phyloP scores from a whole-genome alignment of 2,329 filamentous ascomycete species.

The Alternaria atra region DNA sequence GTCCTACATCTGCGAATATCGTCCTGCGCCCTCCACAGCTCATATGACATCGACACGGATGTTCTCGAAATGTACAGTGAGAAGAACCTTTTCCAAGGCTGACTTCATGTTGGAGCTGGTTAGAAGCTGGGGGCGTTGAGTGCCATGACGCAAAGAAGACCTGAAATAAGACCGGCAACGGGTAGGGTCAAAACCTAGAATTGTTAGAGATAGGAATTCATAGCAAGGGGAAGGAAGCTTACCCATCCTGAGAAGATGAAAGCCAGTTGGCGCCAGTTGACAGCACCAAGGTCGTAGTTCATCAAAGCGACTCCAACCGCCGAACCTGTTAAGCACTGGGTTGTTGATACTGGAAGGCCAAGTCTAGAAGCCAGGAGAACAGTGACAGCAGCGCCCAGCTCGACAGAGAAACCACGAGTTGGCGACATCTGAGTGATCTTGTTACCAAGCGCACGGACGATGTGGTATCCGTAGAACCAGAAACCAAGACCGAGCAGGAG shows the following conservation, averaged over 20 bases:
- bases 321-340: slow-evolving; percentile 60
- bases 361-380: slow-evolving; percentile 70
- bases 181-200: slow-evolving; percentile 56
- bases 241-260: slow-evolving; percentile 48
- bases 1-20: not conserved
- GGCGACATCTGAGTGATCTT: slow-evolving; percentile 69
- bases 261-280: slow-evolving; percentile 54
- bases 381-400: slow-evolving; percentile 63
- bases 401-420: slow-evolving; percentile 57
- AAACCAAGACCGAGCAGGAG: slow-evolving; percentile 64
- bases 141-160: slow-evolving; percentile 53
- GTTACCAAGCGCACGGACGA: slow-evolving; percentile 70
- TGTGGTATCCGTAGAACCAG: slow-evolving; percentile 70
- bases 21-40: not conserved
- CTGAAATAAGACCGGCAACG: slow-evolving; percentile 52
- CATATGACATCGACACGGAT: not conserved
- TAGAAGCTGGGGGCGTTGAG: slow-evolving; percentile 54
- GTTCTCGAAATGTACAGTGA: not conserved
- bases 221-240: not conserved
- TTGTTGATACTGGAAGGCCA: slow-evolving; percentile 70
- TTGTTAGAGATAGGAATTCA: not conserved
- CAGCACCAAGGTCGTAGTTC: slow-evolving; percentile 47
- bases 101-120: not conserved
- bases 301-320: slow-evolving; percentile 39
- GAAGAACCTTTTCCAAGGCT: not conserved